A percentile compares a stretch with the other conserved stretches of the same genome.
These are phyloP conservation scores for Leonotis leonurus DNA, from an alignment of 257 asterid species.

Conservation along the genomic window DNA sequence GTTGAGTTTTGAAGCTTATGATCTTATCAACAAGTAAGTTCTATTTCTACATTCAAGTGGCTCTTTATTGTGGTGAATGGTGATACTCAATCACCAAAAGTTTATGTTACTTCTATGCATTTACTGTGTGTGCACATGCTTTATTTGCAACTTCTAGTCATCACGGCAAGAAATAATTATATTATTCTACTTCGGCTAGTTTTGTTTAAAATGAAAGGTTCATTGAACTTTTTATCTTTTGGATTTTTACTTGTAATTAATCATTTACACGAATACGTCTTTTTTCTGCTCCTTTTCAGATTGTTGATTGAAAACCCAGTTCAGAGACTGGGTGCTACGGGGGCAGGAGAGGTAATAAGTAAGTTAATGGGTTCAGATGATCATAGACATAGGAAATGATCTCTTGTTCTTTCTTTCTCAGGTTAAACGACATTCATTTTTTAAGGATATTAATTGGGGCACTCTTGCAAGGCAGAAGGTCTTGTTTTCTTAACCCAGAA, in stretches of 20 bases:
- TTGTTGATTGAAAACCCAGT: conserved; percentile 78
- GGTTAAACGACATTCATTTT: conserved; percentile 76
- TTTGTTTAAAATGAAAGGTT: background rate
- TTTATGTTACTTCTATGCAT: background rate
- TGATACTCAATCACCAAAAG: background rate
- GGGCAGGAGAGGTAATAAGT: conserved; percentile 65
- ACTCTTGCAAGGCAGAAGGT: conserved; percentile 96
- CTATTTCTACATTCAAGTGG: background rate
- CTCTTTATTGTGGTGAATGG: background rate
- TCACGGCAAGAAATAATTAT: background rate
- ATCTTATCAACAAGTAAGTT: conserved; percentile 85
- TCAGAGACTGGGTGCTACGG: conserved; percentile 90
- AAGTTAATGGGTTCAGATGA: conserved; percentile 11
- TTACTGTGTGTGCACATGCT: background rate
- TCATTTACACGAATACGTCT: conserved; percentile 3
- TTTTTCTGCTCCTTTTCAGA: conserved; percentile 36
- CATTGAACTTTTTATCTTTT: background rate
- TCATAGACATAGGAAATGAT: conserved; percentile 3
- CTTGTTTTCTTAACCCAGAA: conserved; percentile 1
- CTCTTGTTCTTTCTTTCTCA: conserved; percentile 23
- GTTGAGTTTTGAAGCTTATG: conserved; percentile 72
- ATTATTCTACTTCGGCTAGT: no score
- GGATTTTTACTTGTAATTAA: background rate
- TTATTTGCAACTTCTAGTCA: background rate
- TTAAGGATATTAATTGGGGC: conserved; percentile 79